Evolutionary conservation across 2,329 filamentous ascomycete genomes (phyloP).

Genomic region (Colletotrichum phormii): DNA sequence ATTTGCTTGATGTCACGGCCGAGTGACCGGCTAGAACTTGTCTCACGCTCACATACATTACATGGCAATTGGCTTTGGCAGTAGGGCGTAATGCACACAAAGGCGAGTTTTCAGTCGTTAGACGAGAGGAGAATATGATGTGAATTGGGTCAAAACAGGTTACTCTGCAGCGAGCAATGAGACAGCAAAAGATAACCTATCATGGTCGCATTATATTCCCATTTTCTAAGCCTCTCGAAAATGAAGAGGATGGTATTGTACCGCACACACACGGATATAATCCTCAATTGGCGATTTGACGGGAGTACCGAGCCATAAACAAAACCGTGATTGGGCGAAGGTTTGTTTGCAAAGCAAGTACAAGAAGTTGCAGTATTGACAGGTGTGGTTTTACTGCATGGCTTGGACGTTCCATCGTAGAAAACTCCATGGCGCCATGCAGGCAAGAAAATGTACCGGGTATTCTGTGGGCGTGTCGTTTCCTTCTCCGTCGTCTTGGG

Average conservation of each 20-base stretch:
- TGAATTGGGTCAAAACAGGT: constrained; percentile 22
- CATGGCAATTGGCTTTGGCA: neutral
- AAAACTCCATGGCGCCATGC: constrained; percentile 49
- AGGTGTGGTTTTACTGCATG: constrained; percentile 43
- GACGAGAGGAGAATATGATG: constrained; percentile 45
- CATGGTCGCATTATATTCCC: constrained; percentile 39
- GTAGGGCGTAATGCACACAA: neutral
- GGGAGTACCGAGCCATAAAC: constrained; percentile 39
- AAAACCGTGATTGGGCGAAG: constrained; percentile 38
- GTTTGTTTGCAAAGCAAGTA: constrained; percentile 52
- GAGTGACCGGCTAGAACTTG: too few species aligned
- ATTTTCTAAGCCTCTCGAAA: constrained; percentile 15
- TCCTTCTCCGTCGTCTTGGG: constrained; percentile 39
- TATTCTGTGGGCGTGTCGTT: constrained; percentile 48
- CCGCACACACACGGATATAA: constrained; percentile 36
- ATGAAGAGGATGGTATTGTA: constrained; percentile 35
- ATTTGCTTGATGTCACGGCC: too few species aligned
- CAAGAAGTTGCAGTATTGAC: constrained; percentile 51
- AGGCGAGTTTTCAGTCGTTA: neutral
- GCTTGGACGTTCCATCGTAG: constrained; percentile 43
- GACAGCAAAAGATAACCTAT: constrained; percentile 32
- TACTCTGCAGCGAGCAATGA: constrained; percentile 14
- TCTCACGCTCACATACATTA: too few species aligned
- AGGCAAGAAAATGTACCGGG: constrained; percentile 45
- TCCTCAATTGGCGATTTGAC: constrained; percentile 41